Conservation (phyloP, 495 filamentous ascomycete genomes). For the Trichoderma erinaceum region DNA sequence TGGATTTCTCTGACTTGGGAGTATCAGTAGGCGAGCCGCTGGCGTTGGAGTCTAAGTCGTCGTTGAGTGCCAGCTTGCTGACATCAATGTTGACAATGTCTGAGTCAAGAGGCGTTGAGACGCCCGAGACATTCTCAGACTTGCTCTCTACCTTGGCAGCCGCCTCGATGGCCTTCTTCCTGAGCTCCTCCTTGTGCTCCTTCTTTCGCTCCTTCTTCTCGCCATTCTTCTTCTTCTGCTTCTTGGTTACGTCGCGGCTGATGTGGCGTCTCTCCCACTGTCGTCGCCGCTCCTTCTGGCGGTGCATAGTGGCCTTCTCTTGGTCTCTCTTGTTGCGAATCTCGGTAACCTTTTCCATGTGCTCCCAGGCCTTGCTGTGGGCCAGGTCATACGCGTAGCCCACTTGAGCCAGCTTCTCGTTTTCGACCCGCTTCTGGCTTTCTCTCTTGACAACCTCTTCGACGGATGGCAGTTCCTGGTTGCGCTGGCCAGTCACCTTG, state of each 20-base stretch:
- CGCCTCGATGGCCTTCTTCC: conserved; percentile 22
- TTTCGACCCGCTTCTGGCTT: conserved; percentile 54
- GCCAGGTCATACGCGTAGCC: conserved; percentile 86
- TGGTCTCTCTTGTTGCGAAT: conserved; percentile 42
- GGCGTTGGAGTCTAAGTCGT: conserved; percentile 21
- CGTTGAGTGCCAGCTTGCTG: conserved; percentile 17
- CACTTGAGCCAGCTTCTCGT: conserved; percentile 79
- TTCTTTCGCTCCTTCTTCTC: conserved; percentile 41
- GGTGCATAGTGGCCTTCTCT: conserved; percentile 43
- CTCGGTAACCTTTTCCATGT: conserved; percentile 56
- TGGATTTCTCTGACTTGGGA: conserved; percentile 27
- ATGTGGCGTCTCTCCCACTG: conserved; percentile 45
- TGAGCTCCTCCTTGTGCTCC: conserved; percentile 30
- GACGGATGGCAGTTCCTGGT: conserved; percentile 46
- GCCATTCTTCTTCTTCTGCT: conserved; percentile 31
- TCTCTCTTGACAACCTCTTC: conserved; percentile 67
- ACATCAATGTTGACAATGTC: neutral
- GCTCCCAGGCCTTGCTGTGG: conserved; percentile 65
- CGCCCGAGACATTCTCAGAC: conserved; percentile 17
- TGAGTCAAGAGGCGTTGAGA: conserved; percentile 17
- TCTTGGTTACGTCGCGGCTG: conserved; percentile 30
- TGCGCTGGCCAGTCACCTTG: conserved; percentile 67
- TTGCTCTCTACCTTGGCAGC: conserved; percentile 30
- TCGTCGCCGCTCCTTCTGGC: conserved; percentile 37
- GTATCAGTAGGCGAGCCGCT: conserved; percentile 26